Evolutionary conservation across 2,329 filamentous ascomycete genomes (phyloP).

Genomic region (Podosphaera fusca): DNA sequence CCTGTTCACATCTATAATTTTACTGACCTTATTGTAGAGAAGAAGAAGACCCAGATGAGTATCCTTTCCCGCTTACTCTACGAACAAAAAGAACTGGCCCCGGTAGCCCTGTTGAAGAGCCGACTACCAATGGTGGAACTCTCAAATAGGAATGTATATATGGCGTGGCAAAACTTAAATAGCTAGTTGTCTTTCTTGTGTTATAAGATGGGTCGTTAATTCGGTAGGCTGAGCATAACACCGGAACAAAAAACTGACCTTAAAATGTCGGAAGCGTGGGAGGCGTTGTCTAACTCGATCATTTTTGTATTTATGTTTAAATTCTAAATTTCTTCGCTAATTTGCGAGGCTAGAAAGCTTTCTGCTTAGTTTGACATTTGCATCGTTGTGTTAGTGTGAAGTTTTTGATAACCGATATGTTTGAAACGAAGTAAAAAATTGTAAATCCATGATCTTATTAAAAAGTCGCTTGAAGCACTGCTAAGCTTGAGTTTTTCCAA

Average conservation of each 20-base stretch:
- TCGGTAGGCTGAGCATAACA: neutral
- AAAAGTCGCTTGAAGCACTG: no score
- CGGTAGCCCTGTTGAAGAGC: conserved; percentile 11
- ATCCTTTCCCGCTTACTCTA: conserved; percentile 47
- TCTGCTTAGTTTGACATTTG: neutral
- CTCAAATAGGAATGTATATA: neutral
- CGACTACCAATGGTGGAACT: conserved; percentile 12
- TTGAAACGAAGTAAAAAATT: no score
- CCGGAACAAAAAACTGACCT: neutral
- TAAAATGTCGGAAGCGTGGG: neutral
- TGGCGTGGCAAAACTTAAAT: neutral
- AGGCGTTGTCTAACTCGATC: neutral
- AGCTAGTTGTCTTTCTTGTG: neutral
- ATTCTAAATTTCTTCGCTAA: neutral
- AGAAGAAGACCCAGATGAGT: conserved; percentile 75
- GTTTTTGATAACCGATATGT: no score
- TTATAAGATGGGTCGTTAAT: neutral
- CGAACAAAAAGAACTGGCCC: conserved; percentile 20
- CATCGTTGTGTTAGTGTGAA: no score
- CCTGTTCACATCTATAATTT: neutral
- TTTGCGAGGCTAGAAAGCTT: neutral
- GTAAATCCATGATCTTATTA: no score
- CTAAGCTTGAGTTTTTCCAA: no score
- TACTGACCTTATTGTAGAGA: conserved; percentile 31
- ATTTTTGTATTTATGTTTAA: neutral